A percentile compares a stretch with the other conserved stretches of the same genome.
Evolutionary conservation across 805 yeast species (phyloP).

Genomic region (Spathaspora arborariae): DNA sequence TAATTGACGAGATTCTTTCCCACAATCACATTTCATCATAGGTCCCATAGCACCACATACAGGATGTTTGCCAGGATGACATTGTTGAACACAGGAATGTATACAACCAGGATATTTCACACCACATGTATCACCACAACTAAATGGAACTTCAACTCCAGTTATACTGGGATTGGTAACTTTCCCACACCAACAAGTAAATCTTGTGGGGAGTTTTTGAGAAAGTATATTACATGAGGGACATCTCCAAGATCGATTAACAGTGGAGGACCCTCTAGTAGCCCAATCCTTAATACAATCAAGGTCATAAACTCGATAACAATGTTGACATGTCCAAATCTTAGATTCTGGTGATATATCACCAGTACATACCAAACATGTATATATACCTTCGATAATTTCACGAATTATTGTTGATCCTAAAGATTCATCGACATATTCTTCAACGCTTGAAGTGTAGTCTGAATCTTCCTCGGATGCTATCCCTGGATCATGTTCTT

Average conservation of each 20-base stretch:
- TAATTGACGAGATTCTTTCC: slow-evolving; percentile 57
- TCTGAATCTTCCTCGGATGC: neutral
- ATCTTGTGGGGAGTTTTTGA: slow-evolving; percentile 49
- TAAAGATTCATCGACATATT: slow-evolving; percentile 24
- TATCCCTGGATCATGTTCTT: slow-evolving; percentile 2
- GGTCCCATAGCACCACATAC: slow-evolving; percentile 80
- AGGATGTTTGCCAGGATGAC: slow-evolving; percentile 91
- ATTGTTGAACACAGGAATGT: slow-evolving; percentile 69
- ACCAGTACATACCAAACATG: slow-evolving; percentile 85
- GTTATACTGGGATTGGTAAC: slow-evolving; percentile 52
- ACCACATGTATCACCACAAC: slow-evolving; percentile 84
- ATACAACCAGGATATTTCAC: slow-evolving; percentile 53
- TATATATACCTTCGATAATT: slow-evolving; percentile 64
- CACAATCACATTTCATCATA: slow-evolving; percentile 67
- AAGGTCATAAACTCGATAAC: slow-evolving; percentile 82
- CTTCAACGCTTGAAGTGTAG: slow-evolving; percentile 14
- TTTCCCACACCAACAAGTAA: slow-evolving; percentile 89
- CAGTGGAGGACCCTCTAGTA: slow-evolving; percentile 63
- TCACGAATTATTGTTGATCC: slow-evolving; percentile 50
- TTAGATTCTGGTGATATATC: slow-evolving; percentile 64
- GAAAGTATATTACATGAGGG: slow-evolving; percentile 68
- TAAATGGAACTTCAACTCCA: slow-evolving; percentile 60
- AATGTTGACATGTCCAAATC: slow-evolving; percentile 75
- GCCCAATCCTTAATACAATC: slow-evolving; percentile 91
- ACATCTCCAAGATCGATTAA: slow-evolving; percentile 71